These are phyloP conservation scores for Acer campestre DNA, from an alignment of 345 rosid genomes.

Conservation along the genomic window DNA sequence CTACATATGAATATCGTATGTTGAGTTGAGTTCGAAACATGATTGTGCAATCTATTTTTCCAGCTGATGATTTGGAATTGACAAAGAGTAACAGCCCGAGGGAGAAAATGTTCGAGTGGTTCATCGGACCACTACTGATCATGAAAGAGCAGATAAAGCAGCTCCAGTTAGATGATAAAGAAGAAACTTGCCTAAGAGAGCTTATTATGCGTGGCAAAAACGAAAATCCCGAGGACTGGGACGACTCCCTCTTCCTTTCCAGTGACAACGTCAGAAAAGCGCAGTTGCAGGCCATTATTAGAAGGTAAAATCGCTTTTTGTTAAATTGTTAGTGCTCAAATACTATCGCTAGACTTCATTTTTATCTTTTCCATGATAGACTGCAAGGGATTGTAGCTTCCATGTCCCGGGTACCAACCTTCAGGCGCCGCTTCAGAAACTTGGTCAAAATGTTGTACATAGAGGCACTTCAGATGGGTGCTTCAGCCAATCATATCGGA, in stretches of 20 bases:
- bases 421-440: conserved; percentile 64
- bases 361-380: conserved; percentile 28
- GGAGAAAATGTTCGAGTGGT: conserved; percentile 74
- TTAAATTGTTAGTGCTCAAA: background rate
- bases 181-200: conserved; percentile 59
- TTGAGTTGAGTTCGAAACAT: background rate
- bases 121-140: conserved; percentile 63
- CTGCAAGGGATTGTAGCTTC: conserved; percentile 78
- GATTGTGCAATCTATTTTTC: conserved; percentile 1
- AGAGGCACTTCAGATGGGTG: conserved; percentile 56
- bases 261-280: conserved; percentile 52
- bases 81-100: conserved; percentile 58
- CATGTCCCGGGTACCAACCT: conserved; percentile 73
- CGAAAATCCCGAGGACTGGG: conserved; percentile 72
- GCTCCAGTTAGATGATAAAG: conserved; percentile 41
- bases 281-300: conserved; percentile 77
- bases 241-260: conserved; percentile 55
- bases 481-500: conserved; percentile 45
- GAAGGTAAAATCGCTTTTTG: conserved; percentile 49
- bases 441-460: conserved; percentile 56
- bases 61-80: conserved; percentile 70
- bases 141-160: conserved; percentile 83
- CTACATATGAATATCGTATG: background rate
- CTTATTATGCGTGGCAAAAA: conserved; percentile 51
- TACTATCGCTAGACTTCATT: background rate